Conservation (phyloP, 1,284 basidiomycete genomes). For the Pyrrhoderma noxium region DNA sequence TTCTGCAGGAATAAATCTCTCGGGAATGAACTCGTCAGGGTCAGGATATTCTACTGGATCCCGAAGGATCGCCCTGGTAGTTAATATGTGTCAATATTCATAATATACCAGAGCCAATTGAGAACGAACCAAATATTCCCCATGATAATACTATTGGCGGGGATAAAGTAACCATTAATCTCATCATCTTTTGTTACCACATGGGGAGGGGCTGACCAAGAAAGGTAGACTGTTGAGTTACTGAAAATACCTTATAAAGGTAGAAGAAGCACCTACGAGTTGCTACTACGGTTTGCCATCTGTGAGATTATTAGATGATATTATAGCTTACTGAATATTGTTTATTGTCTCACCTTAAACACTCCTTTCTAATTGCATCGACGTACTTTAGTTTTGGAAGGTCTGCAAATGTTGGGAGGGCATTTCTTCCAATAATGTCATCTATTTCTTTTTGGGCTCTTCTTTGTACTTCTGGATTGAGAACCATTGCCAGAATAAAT, state of each 20-base stretch:
- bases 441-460: conserved; percentile 60
- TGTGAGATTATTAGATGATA: too few species aligned
- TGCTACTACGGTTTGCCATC: too few species aligned
- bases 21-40: conserved; percentile 24
- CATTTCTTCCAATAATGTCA: conserved; percentile 45
- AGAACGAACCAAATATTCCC: conserved; percentile 1
- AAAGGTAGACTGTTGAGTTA: too few species aligned
- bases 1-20: too few species aligned
- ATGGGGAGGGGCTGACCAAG: too few species aligned
- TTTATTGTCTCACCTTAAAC: conserved; percentile 17
- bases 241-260: too few species aligned
- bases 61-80: too few species aligned
- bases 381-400: conserved; percentile 51
- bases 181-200: too few species aligned
- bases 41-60: conserved; percentile 15
- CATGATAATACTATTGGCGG: neutral
- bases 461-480: conserved; percentile 43
- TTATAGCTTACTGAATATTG: too few species aligned
- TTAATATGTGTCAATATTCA: too few species aligned
- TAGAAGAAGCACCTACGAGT: too few species aligned
- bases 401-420: conserved; percentile 57
- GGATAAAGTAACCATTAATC: conserved; percentile 10
- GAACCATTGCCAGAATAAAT: conserved; percentile 49
- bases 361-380: conserved; percentile 53
- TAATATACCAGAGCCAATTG: too few species aligned